phyloP scores from a whole-genome alignment of 768 basidiomycete genomes.

The Astraeus odoratus region DNA sequence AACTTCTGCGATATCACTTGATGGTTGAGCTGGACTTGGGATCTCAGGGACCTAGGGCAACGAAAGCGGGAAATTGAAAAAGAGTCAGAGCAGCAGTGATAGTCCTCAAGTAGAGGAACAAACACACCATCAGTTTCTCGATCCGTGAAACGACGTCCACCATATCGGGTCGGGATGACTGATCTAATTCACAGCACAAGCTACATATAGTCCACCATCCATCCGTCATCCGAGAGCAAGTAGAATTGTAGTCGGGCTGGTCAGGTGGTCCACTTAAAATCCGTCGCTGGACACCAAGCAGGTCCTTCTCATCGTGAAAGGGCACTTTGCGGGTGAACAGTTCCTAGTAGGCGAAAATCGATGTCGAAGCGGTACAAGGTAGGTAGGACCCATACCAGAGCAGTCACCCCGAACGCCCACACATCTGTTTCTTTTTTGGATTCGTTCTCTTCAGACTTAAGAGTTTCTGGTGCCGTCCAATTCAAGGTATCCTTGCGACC shows the following conservation, averaged over 20 bases:
- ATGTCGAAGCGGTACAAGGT: background rate
- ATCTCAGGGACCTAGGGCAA: too few species aligned
- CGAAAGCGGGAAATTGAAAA: too few species aligned
- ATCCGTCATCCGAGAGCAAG: background rate
- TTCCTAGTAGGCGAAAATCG: background rate
- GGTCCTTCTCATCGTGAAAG: background rate
- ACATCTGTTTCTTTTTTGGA: background rate
- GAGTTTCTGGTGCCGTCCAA: background rate
- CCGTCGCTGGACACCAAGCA: background rate
- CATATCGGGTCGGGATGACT: background rate
- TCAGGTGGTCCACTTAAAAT: background rate
- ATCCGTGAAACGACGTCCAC: background rate
- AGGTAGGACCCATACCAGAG: background rate
- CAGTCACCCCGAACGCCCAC: background rate
- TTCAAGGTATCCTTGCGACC: background rate
- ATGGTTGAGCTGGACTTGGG: too few species aligned
- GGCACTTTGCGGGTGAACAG: background rate
- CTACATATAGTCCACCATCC: background rate
- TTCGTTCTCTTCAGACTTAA: background rate
- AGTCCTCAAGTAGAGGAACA: too few species aligned
- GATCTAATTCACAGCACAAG: background rate
- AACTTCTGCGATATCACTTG: too few species aligned
- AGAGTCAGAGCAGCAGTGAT: too few species aligned
- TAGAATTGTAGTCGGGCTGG: background rate
- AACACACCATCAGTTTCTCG: too few species aligned